phyloP scores from a whole-genome alignment of 352 stramenopile species.

The Phytophthora tentaculata region DNA sequence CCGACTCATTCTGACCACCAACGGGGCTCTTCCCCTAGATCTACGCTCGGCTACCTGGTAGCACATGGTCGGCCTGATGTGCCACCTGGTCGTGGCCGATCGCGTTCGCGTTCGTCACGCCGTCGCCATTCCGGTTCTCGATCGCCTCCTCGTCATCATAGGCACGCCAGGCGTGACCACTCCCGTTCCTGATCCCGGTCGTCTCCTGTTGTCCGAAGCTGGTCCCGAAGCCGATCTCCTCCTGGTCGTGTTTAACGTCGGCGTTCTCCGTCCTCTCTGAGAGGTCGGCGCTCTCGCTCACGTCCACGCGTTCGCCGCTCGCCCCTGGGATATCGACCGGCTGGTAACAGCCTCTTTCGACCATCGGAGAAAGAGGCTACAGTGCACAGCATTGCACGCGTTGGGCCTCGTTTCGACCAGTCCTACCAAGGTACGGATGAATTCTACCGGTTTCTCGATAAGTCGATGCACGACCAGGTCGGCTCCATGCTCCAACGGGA shows the following conservation, averaged over 20 bases:
- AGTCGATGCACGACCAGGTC: neutral
- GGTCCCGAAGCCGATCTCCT: neutral
- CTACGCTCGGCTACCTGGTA: neutral
- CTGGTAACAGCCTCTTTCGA: neutral
- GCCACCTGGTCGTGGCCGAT: neutral
- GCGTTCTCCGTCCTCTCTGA: neutral
- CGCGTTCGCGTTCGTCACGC: neutral
- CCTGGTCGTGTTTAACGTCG: neutral
- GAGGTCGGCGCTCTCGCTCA: neutral
- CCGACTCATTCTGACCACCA: neutral
- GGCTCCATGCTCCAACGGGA: constrained; percentile 15
- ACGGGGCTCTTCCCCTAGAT: neutral
- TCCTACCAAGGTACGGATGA: neutral
- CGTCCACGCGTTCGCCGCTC: neutral
- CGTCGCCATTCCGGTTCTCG: neutral
- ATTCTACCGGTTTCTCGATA: neutral
- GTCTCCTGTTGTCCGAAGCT: neutral
- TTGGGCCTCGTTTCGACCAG: neutral
- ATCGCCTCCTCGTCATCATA: neutral
- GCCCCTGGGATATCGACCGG: neutral
- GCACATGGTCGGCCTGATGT: neutral
- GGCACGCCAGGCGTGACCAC: neutral
- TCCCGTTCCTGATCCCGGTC: neutral
- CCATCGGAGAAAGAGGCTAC: neutral
- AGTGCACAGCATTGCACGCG: neutral